Evolutionary conservation across 1,139 yeast species (phyloP), one percentile per base, ranked within the genome.

Genomic region (Oligophagozyma castellii): DNA sequence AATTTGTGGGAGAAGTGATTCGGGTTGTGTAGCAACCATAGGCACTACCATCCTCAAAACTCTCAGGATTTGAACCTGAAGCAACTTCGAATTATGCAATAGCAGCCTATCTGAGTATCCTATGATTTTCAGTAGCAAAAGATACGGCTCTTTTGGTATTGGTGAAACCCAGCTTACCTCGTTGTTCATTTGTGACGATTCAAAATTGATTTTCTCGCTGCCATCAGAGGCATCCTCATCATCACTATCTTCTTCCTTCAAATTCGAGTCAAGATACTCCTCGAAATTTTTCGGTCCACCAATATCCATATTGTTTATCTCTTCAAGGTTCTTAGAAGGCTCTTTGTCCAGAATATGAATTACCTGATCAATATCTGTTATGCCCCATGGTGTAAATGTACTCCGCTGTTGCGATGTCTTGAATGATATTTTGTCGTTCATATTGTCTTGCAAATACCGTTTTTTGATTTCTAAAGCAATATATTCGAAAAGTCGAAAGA

Each of bases 91-190:
- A 1, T 71, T 70, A 40, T 81, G 92, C 2, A 83, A 70, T 22
- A 83, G 53, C 29, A 83, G 61, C 33, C 78, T 55, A 34, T 80
- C 76, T 2, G 92, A 76, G 45, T 83, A 81, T 8, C 62, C 66
- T 33, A 73, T 63, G 6, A 89, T 71, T 33, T 70, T 68, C 30
- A 73, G 69, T 0, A 78, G 55, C 2, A 75, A 57, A 26, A 56
- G 48, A 46, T 79, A 84, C 0, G 74, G 57, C 2, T 63, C 53
- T 26, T 64, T 57, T 0, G 92, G 79, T 1, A 84, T 57, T 0
- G 72, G 70, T 0, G 86, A 75, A 0, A 46, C 41, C 94, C 94
- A 83, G 7, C 10, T 18, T 18, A 7, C 20, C 19, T 26, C 35
- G 1, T 35, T 37, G 2, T 32, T 30, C 5, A 29, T 22, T 8